Base-by-base conservation (phyloP, 2,329 filamentous ascomycete genomes). In the Zasmidium angulare region DNA sequence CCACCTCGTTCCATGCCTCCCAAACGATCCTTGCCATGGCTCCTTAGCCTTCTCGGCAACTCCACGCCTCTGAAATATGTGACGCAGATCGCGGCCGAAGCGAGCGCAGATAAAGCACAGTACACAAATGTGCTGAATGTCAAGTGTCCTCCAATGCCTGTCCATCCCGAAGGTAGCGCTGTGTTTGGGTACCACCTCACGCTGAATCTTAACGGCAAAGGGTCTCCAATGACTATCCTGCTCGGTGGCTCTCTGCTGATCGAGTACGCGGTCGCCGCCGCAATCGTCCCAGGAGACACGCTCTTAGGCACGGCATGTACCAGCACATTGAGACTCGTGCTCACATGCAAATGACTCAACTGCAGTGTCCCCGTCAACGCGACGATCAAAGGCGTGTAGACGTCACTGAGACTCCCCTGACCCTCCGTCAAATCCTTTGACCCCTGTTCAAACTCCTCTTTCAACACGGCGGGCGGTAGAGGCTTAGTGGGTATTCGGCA, bases 361-460 rank as follows among this genome's bases (percentile, higher is more conserved):
- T 99, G 93, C 20, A 98, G 82, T 0, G 91, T 96, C 1, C 95
- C 95, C 12, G 93, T 89, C 19, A 99, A 79, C 1, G 93, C 93
- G 64, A 99, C 91, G 6, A 96, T 89, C 40, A 96, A 82, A 0
- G 93, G 93, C 14, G 93, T 90, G 77, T 90, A 92, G 17, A 77
- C 64, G 14, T 73, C 68, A 52, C 12, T 82, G 73, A 75, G 46
- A 46, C 66, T 71, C 21, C 73, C 73, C 53, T 75, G 74, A 20
- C 72, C 69, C 10, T 77, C 71, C 10, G 74, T 69, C 17, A 61
- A 64, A 61, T 73, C 75, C 46, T 69, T 74, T 47, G 66, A 72
- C 56, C 70, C 71, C 49, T 67, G 55, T 52, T 70, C 69, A 49
- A 62, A 70, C 46, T 72, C 64, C n/a, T 71, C 64, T 60, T 73